Evolutionary conservation across 257 asterid species (phyloP).

Genomic region (Verbascum thapsus): DNA sequence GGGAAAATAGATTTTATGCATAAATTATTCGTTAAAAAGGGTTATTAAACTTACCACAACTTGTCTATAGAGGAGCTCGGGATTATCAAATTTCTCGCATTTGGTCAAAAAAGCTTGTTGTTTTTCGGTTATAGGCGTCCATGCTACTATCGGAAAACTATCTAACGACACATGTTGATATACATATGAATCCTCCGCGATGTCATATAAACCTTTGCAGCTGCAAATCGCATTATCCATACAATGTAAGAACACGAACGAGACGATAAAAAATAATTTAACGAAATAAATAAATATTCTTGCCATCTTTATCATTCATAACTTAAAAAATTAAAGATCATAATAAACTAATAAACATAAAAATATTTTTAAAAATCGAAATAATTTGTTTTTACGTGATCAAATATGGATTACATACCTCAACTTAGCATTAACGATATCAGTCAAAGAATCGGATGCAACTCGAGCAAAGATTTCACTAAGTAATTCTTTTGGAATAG

Average conservation of each 20-base stretch:
- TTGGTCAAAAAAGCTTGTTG: slow-evolving; percentile 16
- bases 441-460: slow-evolving; percentile 23
- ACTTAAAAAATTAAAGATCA: no score
- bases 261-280: not conserved
- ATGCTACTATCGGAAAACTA: slow-evolving; percentile 16
- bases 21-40: no score
- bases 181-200: slow-evolving; percentile 26
- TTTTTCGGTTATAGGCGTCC: slow-evolving; percentile 9
- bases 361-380: no score
- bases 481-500: slow-evolving; percentile 17
- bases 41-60: no score
- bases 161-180: slow-evolving; percentile 25
- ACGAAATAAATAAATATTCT: not conserved
- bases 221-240: slow-evolving; percentile 8
- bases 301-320: not conserved
- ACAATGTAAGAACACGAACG: no score
- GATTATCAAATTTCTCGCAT: slow-evolving; percentile 12
- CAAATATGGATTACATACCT: no score
- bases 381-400: no score
- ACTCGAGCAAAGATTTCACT: slow-evolving; percentile 29
- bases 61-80: no score
- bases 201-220: slow-evolving; percentile 13
- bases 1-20: no score
- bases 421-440: slow-evolving; percentile 22
- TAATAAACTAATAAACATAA: no score